These are phyloP conservation scores for Pseudogymnoascus sp. DNA, from an alignment of 2,329 filamentous ascomycete species.

Conservation along the genomic window DNA sequence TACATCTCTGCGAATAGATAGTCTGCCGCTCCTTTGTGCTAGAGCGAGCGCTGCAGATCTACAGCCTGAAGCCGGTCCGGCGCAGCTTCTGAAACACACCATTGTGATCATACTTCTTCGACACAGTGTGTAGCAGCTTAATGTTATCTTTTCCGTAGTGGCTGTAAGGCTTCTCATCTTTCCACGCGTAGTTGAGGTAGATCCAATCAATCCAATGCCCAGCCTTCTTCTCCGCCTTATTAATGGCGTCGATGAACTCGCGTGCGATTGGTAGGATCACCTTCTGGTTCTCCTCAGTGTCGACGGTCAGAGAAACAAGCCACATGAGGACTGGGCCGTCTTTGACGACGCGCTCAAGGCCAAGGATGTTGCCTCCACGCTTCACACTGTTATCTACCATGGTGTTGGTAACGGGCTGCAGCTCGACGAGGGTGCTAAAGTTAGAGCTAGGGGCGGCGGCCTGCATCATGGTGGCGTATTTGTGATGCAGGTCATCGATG, in stretches of 20 bases:
- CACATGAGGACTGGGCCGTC: constrained; percentile 20
- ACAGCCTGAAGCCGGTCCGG: constrained; percentile 15
- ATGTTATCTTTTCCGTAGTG: constrained; percentile 35
- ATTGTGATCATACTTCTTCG: constrained; percentile 31
- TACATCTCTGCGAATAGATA: background rate
- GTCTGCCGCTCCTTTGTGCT: background rate
- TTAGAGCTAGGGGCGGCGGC: constrained; percentile 16
- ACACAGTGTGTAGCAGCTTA: constrained; percentile 24
- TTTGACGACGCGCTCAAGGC: constrained; percentile 27
- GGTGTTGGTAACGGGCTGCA: constrained; percentile 27
- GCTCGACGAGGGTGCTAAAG: constrained; percentile 18
- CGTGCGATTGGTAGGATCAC: constrained; percentile 22
- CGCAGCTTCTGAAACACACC: constrained; percentile 31
- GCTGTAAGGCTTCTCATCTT: constrained; percentile 32
- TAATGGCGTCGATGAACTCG: constrained; percentile 11
- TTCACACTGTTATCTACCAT: constrained; percentile 21
- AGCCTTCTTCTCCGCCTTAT: constrained; percentile 9
- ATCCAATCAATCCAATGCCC: constrained; percentile 24
- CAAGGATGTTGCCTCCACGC: constrained; percentile 28
- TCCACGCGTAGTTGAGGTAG: constrained; percentile 39
- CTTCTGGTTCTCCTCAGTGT: constrained; percentile 20
- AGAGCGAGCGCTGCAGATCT: constrained; percentile 23
- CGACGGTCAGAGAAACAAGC: constrained; percentile 12
- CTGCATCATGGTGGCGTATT: constrained; percentile 15
- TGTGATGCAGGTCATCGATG: constrained; percentile 13